A percentile compares a stretch with the other conserved stretches of the same genome.
phyloP scores from a whole-genome alignment of 1,284 basidiomycete genomes.

The Trichosporon ovoides region DNA sequence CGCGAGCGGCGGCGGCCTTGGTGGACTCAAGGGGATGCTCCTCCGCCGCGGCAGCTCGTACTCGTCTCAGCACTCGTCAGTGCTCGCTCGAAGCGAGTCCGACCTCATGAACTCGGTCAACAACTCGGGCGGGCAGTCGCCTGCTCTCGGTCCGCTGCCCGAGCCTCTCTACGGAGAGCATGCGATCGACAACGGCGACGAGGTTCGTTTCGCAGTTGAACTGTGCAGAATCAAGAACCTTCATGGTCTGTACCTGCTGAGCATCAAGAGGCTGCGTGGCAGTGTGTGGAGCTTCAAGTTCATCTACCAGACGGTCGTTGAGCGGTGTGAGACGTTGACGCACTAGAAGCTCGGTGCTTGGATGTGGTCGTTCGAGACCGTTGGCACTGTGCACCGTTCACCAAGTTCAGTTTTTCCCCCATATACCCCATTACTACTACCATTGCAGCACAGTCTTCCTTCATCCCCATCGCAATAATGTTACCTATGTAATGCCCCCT shows the following conservation, averaged over 20 bases:
- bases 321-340: conserved; percentile 51
- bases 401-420: not conserved
- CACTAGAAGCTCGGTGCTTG: conserved; percentile 21
- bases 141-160: conserved; percentile 20
- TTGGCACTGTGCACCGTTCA: not conserved
- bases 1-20: conserved; percentile 35
- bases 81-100: conserved; percentile 33
- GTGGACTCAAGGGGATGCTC: conserved; percentile 74
- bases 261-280: conserved; percentile 86
- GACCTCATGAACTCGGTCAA: conserved; percentile 42
- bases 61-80: conserved; percentile 52
- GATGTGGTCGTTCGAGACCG: not conserved
- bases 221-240: conserved; percentile 79
- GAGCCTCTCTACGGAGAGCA: conserved; percentile 72
- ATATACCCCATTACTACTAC: conserved; percentile 2
- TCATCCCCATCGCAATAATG: not conserved
- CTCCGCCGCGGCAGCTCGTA: conserved; percentile 83
- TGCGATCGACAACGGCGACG: conserved; percentile 75
- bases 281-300: conserved; percentile 89
- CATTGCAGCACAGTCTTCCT: not conserved
- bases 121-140: conserved; percentile 35
- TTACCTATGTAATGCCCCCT: conserved; percentile 1
- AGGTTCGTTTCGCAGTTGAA: conserved; percentile 89
- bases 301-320: conserved; percentile 80
- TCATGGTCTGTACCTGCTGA: conserved; percentile 78